A percentile compares a stretch with the other conserved stretches of the same genome.
Evolutionary conservation across 2,329 filamentous ascomycete genomes (phyloP).

Genomic region (Fusarium nodosum): DNA sequence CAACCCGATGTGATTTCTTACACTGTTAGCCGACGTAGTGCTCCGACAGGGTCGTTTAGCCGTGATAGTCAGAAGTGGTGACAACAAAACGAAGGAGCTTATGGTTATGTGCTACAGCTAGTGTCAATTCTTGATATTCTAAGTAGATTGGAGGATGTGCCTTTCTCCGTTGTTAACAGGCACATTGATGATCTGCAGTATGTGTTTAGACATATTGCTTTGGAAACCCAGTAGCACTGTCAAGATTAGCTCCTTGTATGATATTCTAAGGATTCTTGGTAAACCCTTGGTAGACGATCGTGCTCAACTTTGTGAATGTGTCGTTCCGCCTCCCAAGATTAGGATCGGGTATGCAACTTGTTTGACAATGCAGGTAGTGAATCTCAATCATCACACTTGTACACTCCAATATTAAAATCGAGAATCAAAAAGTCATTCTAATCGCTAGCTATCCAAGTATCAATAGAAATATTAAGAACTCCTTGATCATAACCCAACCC

Average conservation of each 20-base stretch:
- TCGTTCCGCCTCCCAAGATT: background rate
- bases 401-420: background rate
- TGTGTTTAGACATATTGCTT: background rate
- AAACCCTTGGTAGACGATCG: background rate
- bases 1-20: background rate
- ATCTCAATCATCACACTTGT: background rate
- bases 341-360: background rate
- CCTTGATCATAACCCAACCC: background rate
- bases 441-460: constrained; percentile 16
- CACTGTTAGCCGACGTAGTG: background rate
- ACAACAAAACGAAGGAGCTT: background rate
- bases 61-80: background rate
- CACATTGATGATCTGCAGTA: background rate
- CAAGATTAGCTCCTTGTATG: background rate
- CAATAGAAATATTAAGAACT: constrained; percentile 1
- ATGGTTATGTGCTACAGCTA: background rate
- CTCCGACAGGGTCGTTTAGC: background rate
- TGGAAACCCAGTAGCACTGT: no score
- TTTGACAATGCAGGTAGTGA: background rate
- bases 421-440: background rate
- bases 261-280: background rate
- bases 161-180: background rate
- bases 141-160: background rate
- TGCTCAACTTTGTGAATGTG: background rate
- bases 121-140: no score